Evolutionary conservation across 148 eudicot genomes (phyloP), one percentile per base, ranked within the genome.

Genomic region (Nepenthes gracilis): DNA sequence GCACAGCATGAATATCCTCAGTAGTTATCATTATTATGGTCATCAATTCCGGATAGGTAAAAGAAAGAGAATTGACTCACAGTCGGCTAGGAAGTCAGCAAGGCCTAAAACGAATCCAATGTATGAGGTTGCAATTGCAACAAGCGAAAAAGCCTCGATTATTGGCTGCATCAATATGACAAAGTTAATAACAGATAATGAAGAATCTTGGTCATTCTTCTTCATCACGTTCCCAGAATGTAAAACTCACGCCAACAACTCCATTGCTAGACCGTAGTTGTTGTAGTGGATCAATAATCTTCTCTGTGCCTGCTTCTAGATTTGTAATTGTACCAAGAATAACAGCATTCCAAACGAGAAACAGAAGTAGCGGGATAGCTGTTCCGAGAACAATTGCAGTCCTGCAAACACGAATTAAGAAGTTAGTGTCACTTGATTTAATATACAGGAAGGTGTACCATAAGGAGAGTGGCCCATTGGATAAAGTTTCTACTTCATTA

Each of bases 91-190:
- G 78, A 92, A 92, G 80, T 92, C 98, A 2, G 84, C 71, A 38
- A 92, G 96, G 40, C 96, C 98, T 63, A 92, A 75, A 66, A 88
- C 86, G 35, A 92, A 92, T 58, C 96, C 98, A 50, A 92, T 88
- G 81, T 85, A 92, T 12, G 95, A 92, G 36, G 98, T 92, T 54
- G 85, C 91, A 47, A 88, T 86, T 51, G 98, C 98, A 66, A 92
- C 80, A 67, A 92, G 74, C 23, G 96, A 92, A 70, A 92, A 88
- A 58, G 66, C 72, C 65, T 86, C 90, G 13, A 92, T 84, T 66
- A 92, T 86, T 65, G 96, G 96, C 98, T 92, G 91, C 75, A 74
- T 53, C 64, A 62, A 14, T 52, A 36, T 48, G 60, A 14, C 23
- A 23, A 23, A 47, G 56, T 38, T 43, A 2, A 68, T 53, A 52